Conservation (phyloP, 805 yeast species). For the Metschnikowia picachoensis region DNA sequence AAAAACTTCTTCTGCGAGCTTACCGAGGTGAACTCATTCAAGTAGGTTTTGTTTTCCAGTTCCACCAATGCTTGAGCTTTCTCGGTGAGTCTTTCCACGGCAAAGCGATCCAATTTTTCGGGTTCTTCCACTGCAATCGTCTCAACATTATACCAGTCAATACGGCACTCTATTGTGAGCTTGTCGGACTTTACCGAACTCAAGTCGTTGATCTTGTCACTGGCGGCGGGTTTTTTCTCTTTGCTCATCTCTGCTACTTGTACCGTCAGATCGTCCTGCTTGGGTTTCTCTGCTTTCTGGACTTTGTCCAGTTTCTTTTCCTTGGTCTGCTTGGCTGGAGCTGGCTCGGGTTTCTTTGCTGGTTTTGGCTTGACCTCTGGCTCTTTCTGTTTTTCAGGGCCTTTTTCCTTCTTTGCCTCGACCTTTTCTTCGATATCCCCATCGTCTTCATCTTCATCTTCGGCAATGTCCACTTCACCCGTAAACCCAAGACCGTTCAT, state of each 20-base stretch:
- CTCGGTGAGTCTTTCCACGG: conserved; percentile 56
- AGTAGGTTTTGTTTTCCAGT: conserved; percentile 65
- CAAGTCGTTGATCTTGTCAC: conserved; percentile 33
- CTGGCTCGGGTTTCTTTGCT: no score
- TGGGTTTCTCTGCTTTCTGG: conserved; percentile 17
- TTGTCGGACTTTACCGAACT: conserved; percentile 54
- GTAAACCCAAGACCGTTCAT: conserved; percentile 67
- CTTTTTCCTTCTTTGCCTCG: conserved; percentile 29
- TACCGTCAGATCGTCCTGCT: conserved; percentile 17
- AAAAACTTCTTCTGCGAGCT: conserved; percentile 83
- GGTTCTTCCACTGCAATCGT: conserved; percentile 21
- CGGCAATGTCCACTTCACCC: conserved; percentile 18
- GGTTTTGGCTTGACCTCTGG: no score
- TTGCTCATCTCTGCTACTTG: conserved; percentile 18
- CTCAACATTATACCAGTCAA: conserved; percentile 75
- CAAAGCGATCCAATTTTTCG: conserved; percentile 46
- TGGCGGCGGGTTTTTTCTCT: conserved; percentile 10
- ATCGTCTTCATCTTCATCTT: conserved; percentile 26
- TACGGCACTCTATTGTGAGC: conserved; percentile 55
- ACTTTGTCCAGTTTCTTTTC: conserved; percentile 25
- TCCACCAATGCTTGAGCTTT: conserved; percentile 66
- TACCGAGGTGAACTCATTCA: conserved; percentile 68
- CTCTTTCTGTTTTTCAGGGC: conserved; percentile 20
- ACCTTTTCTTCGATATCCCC: conserved; percentile 39
- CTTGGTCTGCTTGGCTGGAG: conserved; percentile 19